A percentile compares a stretch with the other conserved stretches of the same genome.
Evolutionary conservation across 345 rosid species (phyloP).

Genomic region (Kandelia obovata): DNA sequence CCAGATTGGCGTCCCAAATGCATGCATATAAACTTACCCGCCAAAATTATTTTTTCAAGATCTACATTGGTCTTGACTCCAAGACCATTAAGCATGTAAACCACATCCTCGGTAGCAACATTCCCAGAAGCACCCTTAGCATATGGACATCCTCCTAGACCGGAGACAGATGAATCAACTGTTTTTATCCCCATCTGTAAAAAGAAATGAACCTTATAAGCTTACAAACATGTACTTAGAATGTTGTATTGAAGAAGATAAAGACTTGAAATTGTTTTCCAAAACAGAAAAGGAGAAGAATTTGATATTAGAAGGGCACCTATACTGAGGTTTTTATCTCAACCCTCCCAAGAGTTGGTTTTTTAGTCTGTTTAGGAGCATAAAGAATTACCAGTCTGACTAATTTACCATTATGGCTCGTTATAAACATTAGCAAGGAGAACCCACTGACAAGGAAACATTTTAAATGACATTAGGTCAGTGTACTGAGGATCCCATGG

Average conservation of each 20-base stretch:
- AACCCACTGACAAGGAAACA: background rate
- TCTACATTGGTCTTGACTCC: constrained; percentile 68
- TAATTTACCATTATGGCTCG: background rate
- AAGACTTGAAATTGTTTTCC: background rate
- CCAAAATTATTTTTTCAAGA: constrained; percentile 46
- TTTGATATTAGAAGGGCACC: no score
- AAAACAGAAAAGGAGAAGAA: no score
- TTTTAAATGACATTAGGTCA: background rate
- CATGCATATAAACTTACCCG: constrained; percentile 63
- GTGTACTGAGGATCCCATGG: no score
- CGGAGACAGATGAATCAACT: constrained; percentile 61
- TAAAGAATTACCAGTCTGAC: background rate
- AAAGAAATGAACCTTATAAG: background rate
- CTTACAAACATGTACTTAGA: no score
- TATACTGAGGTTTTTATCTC: background rate
- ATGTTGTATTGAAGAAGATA: no score
- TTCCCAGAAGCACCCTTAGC: constrained; percentile 81
- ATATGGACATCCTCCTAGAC: constrained; percentile 79
- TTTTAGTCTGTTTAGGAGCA: background rate
- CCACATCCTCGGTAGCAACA: constrained; percentile 71
- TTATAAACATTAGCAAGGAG: background rate
- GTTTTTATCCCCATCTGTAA: constrained; percentile 65
- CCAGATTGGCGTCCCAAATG: constrained; percentile 57
- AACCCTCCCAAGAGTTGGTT: background rate
- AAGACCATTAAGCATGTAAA: constrained; percentile 77